Evolutionary conservation across 75 land plant genomes (phyloP), one percentile per base, ranked within the genome.

Genomic region (Sequoiadendron giganteum): DNA sequence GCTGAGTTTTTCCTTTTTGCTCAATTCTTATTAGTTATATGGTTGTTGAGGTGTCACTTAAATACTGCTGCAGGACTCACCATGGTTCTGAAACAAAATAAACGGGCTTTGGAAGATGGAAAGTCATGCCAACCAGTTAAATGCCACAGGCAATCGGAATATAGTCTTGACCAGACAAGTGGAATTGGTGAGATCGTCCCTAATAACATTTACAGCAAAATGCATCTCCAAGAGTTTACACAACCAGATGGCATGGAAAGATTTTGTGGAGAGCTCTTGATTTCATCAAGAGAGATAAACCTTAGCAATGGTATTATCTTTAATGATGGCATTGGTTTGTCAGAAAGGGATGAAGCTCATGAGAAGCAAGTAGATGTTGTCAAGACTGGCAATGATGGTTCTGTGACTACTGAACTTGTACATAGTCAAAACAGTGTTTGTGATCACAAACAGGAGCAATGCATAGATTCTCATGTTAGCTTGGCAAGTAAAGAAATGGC

Each of bases 361-460:
- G 52, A 82, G 49, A 82, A 82, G 32, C n/a, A 19, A 82, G 84
- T 82, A 42, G 83, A 81, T 43, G 49, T 43, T 45, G 52, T 82
- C 14, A 82, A 82, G 84, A 47, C 52, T 1, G 15, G 45, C 9
- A 28, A 45, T 11, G n/a, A 28, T 25, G n/a, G 30, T 47, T 45
- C 52, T 45, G 49, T 42, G 48, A 45, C 11, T 0, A 47, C 84
- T 10, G 52, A 28, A 42, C 84, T 45, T 28, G 30, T 10, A 45
- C 10, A 45, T 45, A 82, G 84, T 82, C 49, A 45, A 42, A 82
- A 42, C 45, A 47, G 52, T 47, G 84, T 82, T 82, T 82, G 84
- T 10, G 14, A n/a, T 45, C 84, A 43, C 52, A 81, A 43, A 81
- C 48, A 81, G 10, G 83, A 81, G 5, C 21, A 43, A 43, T 82